Base-by-base conservation (phyloP, 2,329 filamentous ascomycete genomes). In the Nothophoma quercina region DNA sequence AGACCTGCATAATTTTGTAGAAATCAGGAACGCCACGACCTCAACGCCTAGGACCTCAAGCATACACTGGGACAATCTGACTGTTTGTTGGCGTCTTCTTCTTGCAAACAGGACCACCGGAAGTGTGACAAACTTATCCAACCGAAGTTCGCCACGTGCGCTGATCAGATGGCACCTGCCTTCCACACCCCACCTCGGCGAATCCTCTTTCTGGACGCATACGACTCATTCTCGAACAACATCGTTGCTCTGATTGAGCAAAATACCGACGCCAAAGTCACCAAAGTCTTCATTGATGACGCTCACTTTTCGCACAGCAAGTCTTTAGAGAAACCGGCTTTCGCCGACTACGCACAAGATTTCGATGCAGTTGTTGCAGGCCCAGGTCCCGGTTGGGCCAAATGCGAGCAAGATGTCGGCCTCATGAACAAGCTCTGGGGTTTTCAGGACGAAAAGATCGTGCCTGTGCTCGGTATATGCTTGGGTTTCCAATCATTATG, bases 201-300 rank as follows among this genome's bases (percentile, higher is more conserved):
- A 55, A 88, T 98, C 57, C 85, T 98, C 58, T 96, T 96, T 76
- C 82, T 99, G 62, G 95, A 98, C 74, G 93, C 93, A 57, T 96
- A 96, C 76, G 95, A 99, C 78, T 97, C 93, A 33, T 99, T 97
- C 76, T 91, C 92, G 48, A 93, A 96, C 77, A 98, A 97, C 77
- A 95, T 98, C 66, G 86, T 96, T 45, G 87, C 90, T 5, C 84
- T 96, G 26, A 81, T 98, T 38, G 84, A 88, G 63, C 85, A 88
- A 4, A 81, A 85, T 3, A 81, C 96, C 7, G 77, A 82, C 53
- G 88, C 84, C 16, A 79, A 87, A 13, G 88, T 96, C 26, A 83
- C 84, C 36, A 84, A 89, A 34, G 80, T 96, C 53, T 85, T 84
- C 58, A 92, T 96, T 63, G 90, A 81, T 53, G 77, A 80, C 15